These are phyloP conservation scores for Xanthoconium purpureum DNA, from an alignment of 768 basidiomycete genomes.

Conservation along the genomic window DNA sequence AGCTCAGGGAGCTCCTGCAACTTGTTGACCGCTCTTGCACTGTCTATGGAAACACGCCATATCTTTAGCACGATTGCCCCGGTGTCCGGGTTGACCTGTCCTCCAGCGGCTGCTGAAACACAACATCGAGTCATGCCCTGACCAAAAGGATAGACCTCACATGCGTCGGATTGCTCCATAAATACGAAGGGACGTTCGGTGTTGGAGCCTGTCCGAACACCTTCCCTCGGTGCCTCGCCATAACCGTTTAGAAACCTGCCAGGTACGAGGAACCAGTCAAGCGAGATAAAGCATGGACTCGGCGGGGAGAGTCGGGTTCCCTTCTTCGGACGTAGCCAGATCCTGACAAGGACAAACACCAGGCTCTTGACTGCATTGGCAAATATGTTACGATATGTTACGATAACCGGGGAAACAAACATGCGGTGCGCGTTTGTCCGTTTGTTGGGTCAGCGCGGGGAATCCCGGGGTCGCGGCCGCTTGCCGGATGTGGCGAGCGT, in stretches of 20 bases:
- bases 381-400: too few species aligned
- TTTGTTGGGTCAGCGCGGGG: too few species aligned
- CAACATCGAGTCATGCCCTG: neutral
- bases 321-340: too few species aligned
- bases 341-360: too few species aligned
- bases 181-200: conserved; percentile 65
- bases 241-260: conserved; percentile 61
- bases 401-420: too few species aligned
- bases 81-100: conserved; percentile 34
- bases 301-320: too few species aligned
- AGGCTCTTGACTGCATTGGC: too few species aligned
- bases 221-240: conserved; percentile 51
- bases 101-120: conserved; percentile 5
- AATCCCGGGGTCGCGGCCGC: too few species aligned
- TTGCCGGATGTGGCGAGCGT: too few species aligned
- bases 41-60: conserved; percentile 29
- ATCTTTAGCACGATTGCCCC: conserved; percentile 58
- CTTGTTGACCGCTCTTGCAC: conserved; percentile 40
- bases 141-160: conserved; percentile 28
- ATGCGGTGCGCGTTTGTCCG: too few species aligned
- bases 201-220: conserved; percentile 46
- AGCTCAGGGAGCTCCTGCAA: conserved; percentile 38
- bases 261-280: conserved; percentile 62
- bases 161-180: conserved; percentile 36
- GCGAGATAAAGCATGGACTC: conserved; percentile 42